Conservation (phyloP, 1,284 basidiomycete genomes). For the Blastosporella zonata region DNA sequence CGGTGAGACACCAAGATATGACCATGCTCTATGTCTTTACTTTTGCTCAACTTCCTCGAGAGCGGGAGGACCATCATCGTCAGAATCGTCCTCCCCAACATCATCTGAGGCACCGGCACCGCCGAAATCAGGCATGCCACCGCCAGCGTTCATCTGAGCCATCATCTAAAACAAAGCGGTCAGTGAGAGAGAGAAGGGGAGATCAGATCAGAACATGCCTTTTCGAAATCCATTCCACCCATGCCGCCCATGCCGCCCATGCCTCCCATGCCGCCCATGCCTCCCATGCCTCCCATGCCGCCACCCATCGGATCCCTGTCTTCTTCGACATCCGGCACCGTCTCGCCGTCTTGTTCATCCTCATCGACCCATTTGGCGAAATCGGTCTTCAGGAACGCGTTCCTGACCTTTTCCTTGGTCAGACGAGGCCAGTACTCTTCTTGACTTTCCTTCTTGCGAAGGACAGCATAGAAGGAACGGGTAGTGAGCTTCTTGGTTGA, state of each 20-base stretch:
- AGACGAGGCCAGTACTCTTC: conserved; percentile 88
- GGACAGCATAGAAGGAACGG: conserved; percentile 62
- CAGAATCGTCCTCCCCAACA: conserved; percentile 41
- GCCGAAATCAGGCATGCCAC: conserved; percentile 29
- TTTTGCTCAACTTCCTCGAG: conserved; percentile 60
- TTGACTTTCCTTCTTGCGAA: conserved; percentile 79
- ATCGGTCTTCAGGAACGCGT: conserved; percentile 84
- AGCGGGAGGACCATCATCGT: conserved; percentile 71
- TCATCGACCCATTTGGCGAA: conserved; percentile 94
- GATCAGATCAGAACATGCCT: conserved; percentile 37
- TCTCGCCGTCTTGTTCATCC: conserved; percentile 91
- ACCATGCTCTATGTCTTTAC: conserved; percentile 3
- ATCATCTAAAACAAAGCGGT: conserved; percentile 51
- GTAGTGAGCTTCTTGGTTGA: conserved; percentile 63
- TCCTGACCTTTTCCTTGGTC: conserved; percentile 82
- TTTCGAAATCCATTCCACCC: conserved; percentile 55
- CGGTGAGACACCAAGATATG: background rate
- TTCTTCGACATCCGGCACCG: conserved; percentile 29
- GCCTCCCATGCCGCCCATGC: conserved; percentile 38
- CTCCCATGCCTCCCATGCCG: conserved; percentile 40
- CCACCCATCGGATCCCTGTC: conserved; percentile 45
- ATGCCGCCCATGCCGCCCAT: conserved; percentile 44
- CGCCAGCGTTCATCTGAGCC: conserved; percentile 52
- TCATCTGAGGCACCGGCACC: conserved; percentile 31
- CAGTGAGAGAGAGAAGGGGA: background rate